phyloP scores from a whole-genome alignment of 1,284 basidiomycete genomes.

The Hortiboletus rubellus region DNA sequence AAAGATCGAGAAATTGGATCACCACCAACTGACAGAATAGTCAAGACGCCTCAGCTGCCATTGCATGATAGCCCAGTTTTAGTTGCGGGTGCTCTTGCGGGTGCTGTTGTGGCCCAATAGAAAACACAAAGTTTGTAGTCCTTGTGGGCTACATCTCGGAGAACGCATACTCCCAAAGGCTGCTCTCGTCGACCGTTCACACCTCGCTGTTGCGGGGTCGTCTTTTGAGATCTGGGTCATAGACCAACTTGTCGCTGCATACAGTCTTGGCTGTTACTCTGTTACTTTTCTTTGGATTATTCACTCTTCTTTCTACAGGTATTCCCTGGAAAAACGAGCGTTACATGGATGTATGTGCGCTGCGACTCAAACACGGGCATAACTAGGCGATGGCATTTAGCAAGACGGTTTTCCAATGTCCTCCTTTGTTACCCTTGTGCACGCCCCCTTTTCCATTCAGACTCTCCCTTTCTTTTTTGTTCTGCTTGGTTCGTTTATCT shows the following conservation, averaged over 20 bases:
- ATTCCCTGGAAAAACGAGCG: constrained; percentile 26
- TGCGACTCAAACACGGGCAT: constrained; percentile 13
- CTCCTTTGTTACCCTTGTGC: not conserved
- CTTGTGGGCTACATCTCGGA: constrained; percentile 1
- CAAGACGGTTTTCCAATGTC: constrained; percentile 1
- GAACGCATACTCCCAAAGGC: not conserved
- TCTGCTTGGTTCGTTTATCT: constrained; percentile 26
- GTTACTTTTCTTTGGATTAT: constrained; percentile 42
- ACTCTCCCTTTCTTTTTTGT: not conserved
- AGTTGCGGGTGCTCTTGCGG: constrained; percentile 37
- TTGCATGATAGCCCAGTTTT: constrained; percentile 65
- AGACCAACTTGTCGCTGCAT: constrained; percentile 14
- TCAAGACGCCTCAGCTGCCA: constrained; percentile 64
- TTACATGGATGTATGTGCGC: constrained; percentile 19
- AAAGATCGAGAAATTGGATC: constrained; percentile 40
- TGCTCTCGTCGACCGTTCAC: not conserved
- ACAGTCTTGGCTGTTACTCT: constrained; percentile 20
- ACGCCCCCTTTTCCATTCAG: constrained; percentile 1
- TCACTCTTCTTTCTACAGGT: constrained; percentile 50
- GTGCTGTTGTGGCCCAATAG: constrained; percentile 53
- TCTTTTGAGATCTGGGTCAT: constrained; percentile 3
- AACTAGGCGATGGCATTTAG: constrained; percentile 9
- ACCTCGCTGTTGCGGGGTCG: not conserved
- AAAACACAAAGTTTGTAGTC: constrained; percentile 6
- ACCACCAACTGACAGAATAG: constrained; percentile 46